phyloP scores from a whole-genome alignment of 2,329 filamentous ascomycete species.

The Drechslera avenae region DNA sequence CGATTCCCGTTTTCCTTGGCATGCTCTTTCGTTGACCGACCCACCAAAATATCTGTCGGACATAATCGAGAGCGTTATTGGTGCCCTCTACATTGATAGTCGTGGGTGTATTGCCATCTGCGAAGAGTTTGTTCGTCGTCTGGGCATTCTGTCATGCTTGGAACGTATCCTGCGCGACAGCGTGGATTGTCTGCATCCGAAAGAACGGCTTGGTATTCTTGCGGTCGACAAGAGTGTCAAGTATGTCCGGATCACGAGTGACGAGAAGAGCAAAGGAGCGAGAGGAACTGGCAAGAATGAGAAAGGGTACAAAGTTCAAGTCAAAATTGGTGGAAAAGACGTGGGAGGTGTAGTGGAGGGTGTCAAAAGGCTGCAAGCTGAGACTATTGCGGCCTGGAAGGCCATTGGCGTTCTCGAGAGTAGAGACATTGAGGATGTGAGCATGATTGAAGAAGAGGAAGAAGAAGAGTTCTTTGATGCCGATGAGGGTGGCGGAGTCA shows the following conservation, averaged over 20 bases:
- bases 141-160: slow-evolving; percentile 70
- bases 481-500: slow-evolving; percentile 18
- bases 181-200: slow-evolving; percentile 65
- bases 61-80: slow-evolving; percentile 78
- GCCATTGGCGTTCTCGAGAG: slow-evolving; percentile 33
- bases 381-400: slow-evolving; percentile 47
- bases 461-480: slow-evolving; percentile 27
- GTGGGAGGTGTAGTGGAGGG: slow-evolving; percentile 44
- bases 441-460: slow-evolving; percentile 9
- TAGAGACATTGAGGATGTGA: not conserved
- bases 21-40: slow-evolving; percentile 64
- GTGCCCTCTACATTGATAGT: slow-evolving; percentile 82
- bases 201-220: slow-evolving; percentile 69
- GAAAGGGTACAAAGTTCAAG: slow-evolving; percentile 37
- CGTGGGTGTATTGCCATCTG: slow-evolving; percentile 53
- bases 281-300: not conserved
- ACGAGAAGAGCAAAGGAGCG: slow-evolving; percentile 5
- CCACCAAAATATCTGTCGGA: slow-evolving; percentile 34
- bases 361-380: slow-evolving; percentile 44
- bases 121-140: slow-evolving; percentile 61
- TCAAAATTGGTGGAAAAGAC: slow-evolving; percentile 42
- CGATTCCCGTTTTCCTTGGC: slow-evolving; percentile 74
- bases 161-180: slow-evolving; percentile 60
- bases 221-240: slow-evolving; percentile 59
- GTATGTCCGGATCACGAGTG: slow-evolving; percentile 53